Base-by-base conservation (phyloP, 2,329 filamentous ascomycete genomes). In the Colletotrichum aenigma region DNA sequence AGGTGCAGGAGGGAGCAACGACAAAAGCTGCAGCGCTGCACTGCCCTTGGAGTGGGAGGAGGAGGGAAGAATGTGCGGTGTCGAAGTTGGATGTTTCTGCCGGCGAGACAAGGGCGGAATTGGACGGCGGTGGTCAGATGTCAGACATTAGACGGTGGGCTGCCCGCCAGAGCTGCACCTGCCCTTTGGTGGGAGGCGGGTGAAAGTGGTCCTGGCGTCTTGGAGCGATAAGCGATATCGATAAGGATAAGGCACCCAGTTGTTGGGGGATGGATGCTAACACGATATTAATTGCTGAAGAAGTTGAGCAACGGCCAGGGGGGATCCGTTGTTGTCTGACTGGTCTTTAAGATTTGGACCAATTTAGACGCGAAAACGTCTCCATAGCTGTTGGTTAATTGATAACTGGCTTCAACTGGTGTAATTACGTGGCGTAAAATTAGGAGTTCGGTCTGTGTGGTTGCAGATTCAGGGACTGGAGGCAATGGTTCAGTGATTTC, bases 61-160 rank as follows among this genome's bases (percentile, higher is more conserved):
- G 34, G 3, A 24, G 60, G 48, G 24, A 48, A 64, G 12, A 38
- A 48, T 66, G 62, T 34, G 32, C n/a, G 24, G 38, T 34, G 70
- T 61, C 70, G 66, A 52, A 21, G n/a, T 52, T 52, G 43, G 43
- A 74, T 70, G 71, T 75, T 62, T 70, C 64, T 72, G 56, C 26
- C 58, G 26, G 32, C 34, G 72, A 75, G 69, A 71, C 70, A 68
- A 69, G 73, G 73, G 73, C 64, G 70, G 70, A 64, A 73, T 68
- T 74, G 71, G 56, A 61, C 56, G 69, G 73, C 56, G 69, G 73
- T 73, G 70, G 70, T 75, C 73, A 75, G 64, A 75, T 75, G 73
- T 60, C 73, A 73, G 70, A 43, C n/a, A 52, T n/a, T 52, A n/a
- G 43, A 52, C n/a, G 43, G 43, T 52, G 43, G 43, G 4, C 58